Base-by-base conservation (phyloP, 2,329 filamentous ascomycete genomes). In the Xylaria sp. region DNA sequence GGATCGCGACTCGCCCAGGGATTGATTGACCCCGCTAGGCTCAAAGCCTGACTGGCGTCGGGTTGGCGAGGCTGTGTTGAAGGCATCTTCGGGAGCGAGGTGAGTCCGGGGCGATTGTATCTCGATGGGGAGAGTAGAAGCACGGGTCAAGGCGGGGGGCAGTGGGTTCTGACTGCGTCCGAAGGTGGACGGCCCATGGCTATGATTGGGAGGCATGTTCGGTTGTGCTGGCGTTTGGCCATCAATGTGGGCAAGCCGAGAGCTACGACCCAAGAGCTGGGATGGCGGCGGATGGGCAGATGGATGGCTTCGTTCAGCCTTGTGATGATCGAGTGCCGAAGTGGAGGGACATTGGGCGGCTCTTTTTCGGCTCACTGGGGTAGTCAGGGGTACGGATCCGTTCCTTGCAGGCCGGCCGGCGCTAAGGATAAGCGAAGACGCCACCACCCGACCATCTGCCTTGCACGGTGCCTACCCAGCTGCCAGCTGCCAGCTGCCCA, bases 21-120 rank as follows among this genome's bases (percentile, higher is more conserved):
- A 64, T 43, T 62, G 70, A 61, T 63, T 59, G 34, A 63, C 46
- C 17, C 45, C 44, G 37, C 50, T 59, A 29, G 51, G 52, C 39
- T 79, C 73, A 65, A 65, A 77, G 34, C 70, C 74, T 50, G 73
- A 75, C 44, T 71, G 74, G 63, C 72, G 78, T 67, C 84, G 81
- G 4, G 86, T 84, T 37, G 87, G 83, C 1, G 86, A 85, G 16
- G 79, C 71, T 13, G 81, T 75, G 66, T 85, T 81, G 72, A 91
- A 90, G 50, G 91, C 91, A 83, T 96, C 91, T 75, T 93, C 89
- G 16, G 91, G 91, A 3, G 90, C 88, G 39, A 96, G 85, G 59
- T 86, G 87, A 46, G 78, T 71, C 42, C 78, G 77, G 24, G 72
- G 69, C 19, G 68, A 68, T 41, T 65, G 54, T 34, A 62, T 52